Evolutionary conservation across 257 asterid genomes (phyloP).

Genomic region (Petunia axillaris): DNA sequence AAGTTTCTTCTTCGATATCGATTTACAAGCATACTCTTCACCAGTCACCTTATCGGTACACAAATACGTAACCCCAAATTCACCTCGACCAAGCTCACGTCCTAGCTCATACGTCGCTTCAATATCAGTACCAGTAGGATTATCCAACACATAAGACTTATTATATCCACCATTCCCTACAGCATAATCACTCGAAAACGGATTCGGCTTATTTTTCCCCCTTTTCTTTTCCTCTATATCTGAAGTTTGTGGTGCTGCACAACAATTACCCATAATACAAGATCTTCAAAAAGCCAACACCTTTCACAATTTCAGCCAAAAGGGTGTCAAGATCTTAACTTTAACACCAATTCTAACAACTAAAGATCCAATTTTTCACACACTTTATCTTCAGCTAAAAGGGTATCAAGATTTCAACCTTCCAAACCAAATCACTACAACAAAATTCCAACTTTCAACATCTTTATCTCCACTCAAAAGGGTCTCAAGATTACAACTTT

Average conservation of each 20-base stretch:
- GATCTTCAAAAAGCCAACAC: slow-evolving; percentile 24
- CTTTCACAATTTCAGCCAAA: slow-evolving; percentile 8
- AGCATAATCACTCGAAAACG: slow-evolving; percentile 39
- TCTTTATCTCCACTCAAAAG: neutral
- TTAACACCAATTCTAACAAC: neutral
- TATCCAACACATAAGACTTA: slow-evolving; percentile 44
- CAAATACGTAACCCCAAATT: slow-evolving; percentile 55
- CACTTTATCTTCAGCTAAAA: neutral
- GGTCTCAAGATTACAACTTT: slow-evolving; percentile 26
- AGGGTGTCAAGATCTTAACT: slow-evolving; percentile 25
- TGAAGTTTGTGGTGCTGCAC: slow-evolving; percentile 37
- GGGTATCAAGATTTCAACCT: slow-evolving; percentile 25
- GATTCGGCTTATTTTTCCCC: slow-evolving; percentile 44
- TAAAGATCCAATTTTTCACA: slow-evolving; percentile 1
- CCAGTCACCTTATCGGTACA: slow-evolving; percentile 47
- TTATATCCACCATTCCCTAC: slow-evolving; percentile 46
- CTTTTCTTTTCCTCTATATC: slow-evolving; percentile 32
- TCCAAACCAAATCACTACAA: neutral
- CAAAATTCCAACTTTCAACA: slow-evolving; percentile 24
- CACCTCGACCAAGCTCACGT: slow-evolving; percentile 56
- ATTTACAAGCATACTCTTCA: slow-evolving; percentile 50
- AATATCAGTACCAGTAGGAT: slow-evolving; percentile 51
- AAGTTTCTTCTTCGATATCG: slow-evolving; percentile 57
- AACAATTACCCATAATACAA: slow-evolving; percentile 44
- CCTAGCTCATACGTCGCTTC: slow-evolving; percentile 46